A percentile compares a stretch with the other conserved stretches of the same genome.
Evolutionary conservation across 2,329 filamentous ascomycete genomes (phyloP).

Genomic region (Zymoseptoria tritici): DNA sequence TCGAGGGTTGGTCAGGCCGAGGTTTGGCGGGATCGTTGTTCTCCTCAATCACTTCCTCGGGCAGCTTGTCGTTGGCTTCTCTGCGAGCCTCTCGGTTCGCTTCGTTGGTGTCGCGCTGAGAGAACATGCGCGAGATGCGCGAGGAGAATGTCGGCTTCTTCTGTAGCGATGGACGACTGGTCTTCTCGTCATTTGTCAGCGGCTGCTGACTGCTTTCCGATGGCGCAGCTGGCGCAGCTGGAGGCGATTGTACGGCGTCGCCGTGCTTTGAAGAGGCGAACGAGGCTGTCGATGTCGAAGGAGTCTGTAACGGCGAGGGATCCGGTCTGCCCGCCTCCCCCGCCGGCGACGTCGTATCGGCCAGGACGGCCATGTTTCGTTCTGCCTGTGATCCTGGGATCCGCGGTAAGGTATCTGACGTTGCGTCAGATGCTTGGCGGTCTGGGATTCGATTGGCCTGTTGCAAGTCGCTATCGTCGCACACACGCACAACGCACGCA

Average conservation of each 20-base stretch:
- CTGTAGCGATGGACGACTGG: slow-evolving; percentile 16
- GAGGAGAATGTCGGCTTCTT: slow-evolving; percentile 35
- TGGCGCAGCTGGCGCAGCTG: slow-evolving; percentile 6
- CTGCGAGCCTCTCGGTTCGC: slow-evolving; percentile 13
- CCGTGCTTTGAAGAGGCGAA: slow-evolving; percentile 29
- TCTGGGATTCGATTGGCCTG: background rate
- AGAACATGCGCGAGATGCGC: slow-evolving; percentile 38
- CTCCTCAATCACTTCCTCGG: slow-evolving; percentile 23
- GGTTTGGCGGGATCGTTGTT: slow-evolving; percentile 10
- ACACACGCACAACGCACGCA: background rate
- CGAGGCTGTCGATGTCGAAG: slow-evolving; percentile 33
- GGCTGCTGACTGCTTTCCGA: slow-evolving; percentile 1
- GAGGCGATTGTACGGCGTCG: slow-evolving; percentile 9
- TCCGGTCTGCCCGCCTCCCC: slow-evolving; percentile 2
- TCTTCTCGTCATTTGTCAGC: slow-evolving; percentile 18
- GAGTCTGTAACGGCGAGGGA: slow-evolving; percentile 30
- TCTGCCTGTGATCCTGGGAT: background rate
- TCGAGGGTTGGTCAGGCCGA: slow-evolving; percentile 22
- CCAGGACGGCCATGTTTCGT: slow-evolving; percentile 10
- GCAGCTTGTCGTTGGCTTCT: slow-evolving; percentile 20
- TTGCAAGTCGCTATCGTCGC: background rate
- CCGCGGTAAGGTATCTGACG: background rate
- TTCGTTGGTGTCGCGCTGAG: slow-evolving; percentile 27
- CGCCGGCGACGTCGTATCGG: slow-evolving; percentile 7
- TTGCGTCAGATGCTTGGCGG: slow-evolving; percentile 1